These are phyloP conservation scores for Murraya koenigii DNA, from an alignment of 345 rosid genomes.

Conservation along the genomic window DNA sequence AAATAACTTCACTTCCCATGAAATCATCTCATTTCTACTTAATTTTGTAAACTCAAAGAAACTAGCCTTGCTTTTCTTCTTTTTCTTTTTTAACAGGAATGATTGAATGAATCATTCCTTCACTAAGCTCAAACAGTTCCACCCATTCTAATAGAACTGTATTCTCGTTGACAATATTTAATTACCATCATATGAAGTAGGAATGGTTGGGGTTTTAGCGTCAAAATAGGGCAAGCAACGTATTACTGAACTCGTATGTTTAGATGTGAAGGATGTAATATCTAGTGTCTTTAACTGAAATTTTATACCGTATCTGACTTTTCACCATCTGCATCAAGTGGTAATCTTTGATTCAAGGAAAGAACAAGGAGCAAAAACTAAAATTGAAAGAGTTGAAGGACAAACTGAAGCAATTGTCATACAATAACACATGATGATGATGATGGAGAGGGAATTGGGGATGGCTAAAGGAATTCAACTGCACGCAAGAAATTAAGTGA, in stretches of 20 bases:
- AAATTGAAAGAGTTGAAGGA: not conserved
- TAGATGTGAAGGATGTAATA: not conserved
- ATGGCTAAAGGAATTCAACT: slow-evolving; percentile 17
- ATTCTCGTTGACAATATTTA: not conserved
- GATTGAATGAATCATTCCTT: not conserved
- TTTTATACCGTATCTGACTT: no score
- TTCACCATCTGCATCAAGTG: not conserved
- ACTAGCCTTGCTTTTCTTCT: not conserved
- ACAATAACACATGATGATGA: slow-evolving; percentile 5
- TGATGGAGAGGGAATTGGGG: not conserved
- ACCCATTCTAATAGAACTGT: not conserved
- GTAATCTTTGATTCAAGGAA: not conserved
- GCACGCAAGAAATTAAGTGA: slow-evolving; percentile 24
- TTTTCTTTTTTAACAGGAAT: no score
- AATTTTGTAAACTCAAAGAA: not conserved
- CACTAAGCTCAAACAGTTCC: not conserved
- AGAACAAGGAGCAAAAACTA: not conserved
- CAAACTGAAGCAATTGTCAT: slow-evolving; percentile 7
- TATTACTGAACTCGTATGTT: not conserved
- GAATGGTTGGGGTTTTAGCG: not conserved
- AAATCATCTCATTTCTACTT: not conserved
- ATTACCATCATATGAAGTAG: not conserved
- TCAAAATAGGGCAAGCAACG: not conserved
- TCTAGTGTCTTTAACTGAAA: not conserved
- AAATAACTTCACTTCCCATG: not conserved